These are phyloP conservation scores for Fusarium pseudograminearum DNA, from an alignment of 2,329 filamentous ascomycete species.

Conservation along the genomic window DNA sequence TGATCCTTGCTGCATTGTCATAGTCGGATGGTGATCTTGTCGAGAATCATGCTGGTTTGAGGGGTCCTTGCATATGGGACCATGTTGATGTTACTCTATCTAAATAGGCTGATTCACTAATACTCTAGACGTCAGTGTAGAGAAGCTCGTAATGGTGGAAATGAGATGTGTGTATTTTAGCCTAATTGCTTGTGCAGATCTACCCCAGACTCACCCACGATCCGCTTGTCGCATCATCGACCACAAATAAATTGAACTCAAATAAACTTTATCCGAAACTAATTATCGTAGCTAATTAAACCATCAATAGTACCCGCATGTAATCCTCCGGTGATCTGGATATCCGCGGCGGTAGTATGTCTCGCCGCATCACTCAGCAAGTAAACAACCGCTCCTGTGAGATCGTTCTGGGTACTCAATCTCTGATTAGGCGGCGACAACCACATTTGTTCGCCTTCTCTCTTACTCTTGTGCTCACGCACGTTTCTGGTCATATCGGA, in stretches of 20 bases:
- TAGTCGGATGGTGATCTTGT: conserved; percentile 16
- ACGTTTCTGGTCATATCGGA: conserved; percentile 53
- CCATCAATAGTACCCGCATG: conserved; percentile 55
- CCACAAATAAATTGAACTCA: too few relatives aligned
- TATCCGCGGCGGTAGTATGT: conserved; percentile 59
- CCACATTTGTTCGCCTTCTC: conserved; percentile 54
- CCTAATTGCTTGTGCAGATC: conserved; percentile 9
- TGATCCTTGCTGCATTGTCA: conserved; percentile 2
- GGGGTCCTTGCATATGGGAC: not conserved
- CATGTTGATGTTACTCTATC: not conserved
- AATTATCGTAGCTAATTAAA: conserved; percentile 50
- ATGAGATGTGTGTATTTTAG: not conserved
- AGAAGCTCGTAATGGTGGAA: not conserved
- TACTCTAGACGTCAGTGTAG: not conserved
- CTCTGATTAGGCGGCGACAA: conserved; percentile 55
- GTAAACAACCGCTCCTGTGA: conserved; percentile 58
- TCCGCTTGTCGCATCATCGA: not conserved
- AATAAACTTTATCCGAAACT: not conserved
- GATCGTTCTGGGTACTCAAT: conserved; percentile 57
- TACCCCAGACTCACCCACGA: not conserved
- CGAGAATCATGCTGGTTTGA: conserved; percentile 5
- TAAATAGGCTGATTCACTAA: conserved; percentile 24
- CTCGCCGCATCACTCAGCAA: conserved; percentile 58
- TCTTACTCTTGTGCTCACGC: conserved; percentile 49
- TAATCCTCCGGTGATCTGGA: conserved; percentile 59